Evolutionary conservation across 495 filamentous ascomycete genomes (phyloP), one percentile per base, ranked within the genome.

Genomic region (Parathielavia appendiculata): DNA sequence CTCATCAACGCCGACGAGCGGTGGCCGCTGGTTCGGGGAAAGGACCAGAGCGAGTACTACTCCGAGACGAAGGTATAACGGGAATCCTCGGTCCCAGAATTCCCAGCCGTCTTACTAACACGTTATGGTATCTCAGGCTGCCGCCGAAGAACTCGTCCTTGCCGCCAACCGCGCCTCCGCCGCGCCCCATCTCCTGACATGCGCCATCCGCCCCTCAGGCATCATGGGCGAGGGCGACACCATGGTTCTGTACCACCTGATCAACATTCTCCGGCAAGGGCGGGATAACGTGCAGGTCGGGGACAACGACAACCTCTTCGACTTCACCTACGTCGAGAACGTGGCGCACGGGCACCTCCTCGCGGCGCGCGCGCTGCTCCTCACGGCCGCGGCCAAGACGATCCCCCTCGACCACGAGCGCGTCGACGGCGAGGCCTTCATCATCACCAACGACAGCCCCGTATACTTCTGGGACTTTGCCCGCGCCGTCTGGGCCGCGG

Each of bases 401-500:
- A 75, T 75, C 14, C 84, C 86, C 11, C 77, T 92, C 23, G 84
- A 89, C 69, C 74, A 85, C 66, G 90, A 95, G 73, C 79, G 78
- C 30, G 89, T 96, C 13, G 93, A 97, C 67, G 93, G 93, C 40
- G 91, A 97, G 71, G 87, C 88, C 22, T 98, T 97, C 81, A 83
- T 96, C 70, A 86, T 98, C 71, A 97, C 93, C 58, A 97, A 98
- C 71, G 92, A 88, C 66, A 77, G 80, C 54, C 93, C 93, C 0
- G 78, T 95, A 22, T 96, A 95, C 68, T 98, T 98, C 79, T 98
- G 92, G 92, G 95, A 98, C 68, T 87, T 92, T 65, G 81, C 85
- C 38, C 85, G 89, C 40, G 79, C 82, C 40, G 80, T 92, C 34
- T 97, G 91, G 91, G 80, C 77, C 7, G 76, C 84, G n/a, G 84